Conservation (phyloP, 139 green algal genomes). For the Limnomonas spitsbergensis region DNA sequence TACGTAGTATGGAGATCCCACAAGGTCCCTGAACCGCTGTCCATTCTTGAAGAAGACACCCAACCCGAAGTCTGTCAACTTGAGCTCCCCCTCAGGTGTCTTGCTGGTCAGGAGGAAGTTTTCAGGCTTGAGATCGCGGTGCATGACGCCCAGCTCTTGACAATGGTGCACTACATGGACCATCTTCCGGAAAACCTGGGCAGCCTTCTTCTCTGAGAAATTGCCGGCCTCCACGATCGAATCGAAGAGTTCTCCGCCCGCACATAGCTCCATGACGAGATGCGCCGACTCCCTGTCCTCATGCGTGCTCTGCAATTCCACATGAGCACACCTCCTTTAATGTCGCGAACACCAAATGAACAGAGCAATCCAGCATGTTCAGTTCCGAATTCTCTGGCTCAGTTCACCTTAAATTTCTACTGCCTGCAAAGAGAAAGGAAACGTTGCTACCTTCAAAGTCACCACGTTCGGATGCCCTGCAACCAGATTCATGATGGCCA, state of each 20-base stretch:
- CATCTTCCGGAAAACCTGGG: constrained; percentile 81
- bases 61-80: constrained; percentile 72
- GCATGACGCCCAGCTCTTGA: constrained; percentile 91
- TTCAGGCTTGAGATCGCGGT: constrained; percentile 80
- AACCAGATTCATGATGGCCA: constrained; percentile 71
- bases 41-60: constrained; percentile 85
- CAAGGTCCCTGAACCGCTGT: constrained; percentile 80
- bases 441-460: constrained; percentile 49
- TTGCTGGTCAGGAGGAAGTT: constrained; percentile 94
- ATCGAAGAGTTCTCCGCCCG: constrained; percentile 92
- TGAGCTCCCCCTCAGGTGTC: constrained; percentile 61
- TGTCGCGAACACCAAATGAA: not conserved
- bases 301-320: constrained; percentile 54
- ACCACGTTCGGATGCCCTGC: constrained; percentile 74
- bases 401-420: not conserved
- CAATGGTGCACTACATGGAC: constrained; percentile 90
- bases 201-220: constrained; percentile 68
- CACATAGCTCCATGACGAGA: constrained; percentile 90
- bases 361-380: not conserved
- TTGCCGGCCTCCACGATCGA: constrained; percentile 81
- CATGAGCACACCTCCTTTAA: not conserved
- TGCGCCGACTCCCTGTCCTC: constrained; percentile 85
- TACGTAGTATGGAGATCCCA: constrained; percentile 92
- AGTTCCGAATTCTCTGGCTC: not conserved
- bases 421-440: no score